Evolutionary conservation across 2,329 filamentous ascomycete species (phyloP).

Genomic region (Aspergillus pseudoviridinutans): DNA sequence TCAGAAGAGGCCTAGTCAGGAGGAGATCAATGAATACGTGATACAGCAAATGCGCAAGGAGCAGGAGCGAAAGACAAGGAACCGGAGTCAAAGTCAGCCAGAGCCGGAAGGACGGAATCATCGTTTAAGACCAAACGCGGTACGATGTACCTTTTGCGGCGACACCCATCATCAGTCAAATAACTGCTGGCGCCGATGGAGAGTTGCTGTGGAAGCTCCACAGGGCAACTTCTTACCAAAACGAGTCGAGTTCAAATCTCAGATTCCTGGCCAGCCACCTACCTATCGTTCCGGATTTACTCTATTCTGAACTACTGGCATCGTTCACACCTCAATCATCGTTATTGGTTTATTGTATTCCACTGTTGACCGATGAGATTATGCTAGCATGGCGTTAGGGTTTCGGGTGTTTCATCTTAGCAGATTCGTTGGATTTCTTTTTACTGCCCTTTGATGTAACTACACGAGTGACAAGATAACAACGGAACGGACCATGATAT

Average conservation of each 20-base stretch:
- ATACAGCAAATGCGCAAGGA: constrained; percentile 25
- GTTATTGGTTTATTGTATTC: neutral
- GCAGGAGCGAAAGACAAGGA: constrained; percentile 16
- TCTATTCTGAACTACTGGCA: constrained; percentile 11
- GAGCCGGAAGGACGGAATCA: constrained; percentile 6
- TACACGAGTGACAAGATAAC: neutral
- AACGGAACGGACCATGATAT: neutral
- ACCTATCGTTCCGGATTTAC: constrained; percentile 23
- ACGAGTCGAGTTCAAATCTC: constrained; percentile 19
- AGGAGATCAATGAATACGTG: constrained; percentile 28
- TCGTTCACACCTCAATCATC: neutral
- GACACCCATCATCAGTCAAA: constrained; percentile 17
- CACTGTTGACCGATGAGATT: neutral
- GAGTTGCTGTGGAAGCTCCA: constrained; percentile 21
- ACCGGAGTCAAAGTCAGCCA: constrained; percentile 20
- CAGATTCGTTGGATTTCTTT: neutral
- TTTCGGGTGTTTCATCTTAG: neutral
- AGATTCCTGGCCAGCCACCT: constrained; percentile 18
- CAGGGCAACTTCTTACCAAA: constrained; percentile 20
- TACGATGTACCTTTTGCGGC: constrained; percentile 22
- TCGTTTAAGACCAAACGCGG: neutral
- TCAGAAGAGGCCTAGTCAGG: constrained; percentile 24
- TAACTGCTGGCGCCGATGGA: constrained; percentile 23
- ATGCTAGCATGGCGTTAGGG: neutral
- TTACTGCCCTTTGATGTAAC: neutral